These are phyloP conservation scores for Russula emetica DNA, from an alignment of 768 basidiomycete species.

Conservation along the genomic window DNA sequence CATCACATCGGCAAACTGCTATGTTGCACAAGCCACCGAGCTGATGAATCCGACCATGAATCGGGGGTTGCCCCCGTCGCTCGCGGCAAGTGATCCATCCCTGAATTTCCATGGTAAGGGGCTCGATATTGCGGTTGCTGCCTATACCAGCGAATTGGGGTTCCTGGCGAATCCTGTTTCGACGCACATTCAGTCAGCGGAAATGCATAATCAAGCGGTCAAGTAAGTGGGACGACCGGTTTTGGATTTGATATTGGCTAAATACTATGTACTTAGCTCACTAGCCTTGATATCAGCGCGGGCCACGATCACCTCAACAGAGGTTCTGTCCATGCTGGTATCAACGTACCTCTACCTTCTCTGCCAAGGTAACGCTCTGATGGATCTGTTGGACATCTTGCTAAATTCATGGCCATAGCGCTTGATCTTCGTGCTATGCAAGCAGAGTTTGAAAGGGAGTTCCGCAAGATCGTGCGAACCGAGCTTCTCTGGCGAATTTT, in stretches of 20 bases:
- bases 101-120: slow-evolving; percentile 82
- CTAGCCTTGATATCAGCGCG: slow-evolving; percentile 81
- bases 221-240: slow-evolving; percentile 50
- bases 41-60: slow-evolving; percentile 79
- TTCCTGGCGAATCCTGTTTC: slow-evolving; percentile 86
- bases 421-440: slow-evolving; percentile 78
- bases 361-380: slow-evolving; percentile 47
- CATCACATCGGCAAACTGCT: slow-evolving; percentile 49
- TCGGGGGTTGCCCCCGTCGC: slow-evolving; percentile 74
- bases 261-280: slow-evolving; percentile 46
- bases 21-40: slow-evolving; percentile 58
- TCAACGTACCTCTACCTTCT: slow-evolving; percentile 73
- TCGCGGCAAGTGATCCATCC: slow-evolving; percentile 75
- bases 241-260: slow-evolving; percentile 1
- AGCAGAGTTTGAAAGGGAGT: slow-evolving; percentile 51
- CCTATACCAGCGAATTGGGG: slow-evolving; percentile 82
- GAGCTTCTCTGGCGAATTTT: slow-evolving; percentile 48
- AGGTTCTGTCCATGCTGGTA: slow-evolving; percentile 69
- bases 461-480: slow-evolving; percentile 47
- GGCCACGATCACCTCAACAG: slow-evolving; percentile 70
- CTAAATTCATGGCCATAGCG: slow-evolving; percentile 35
- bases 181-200: slow-evolving; percentile 79
- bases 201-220: slow-evolving; percentile 91
- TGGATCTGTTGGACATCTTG: neutral
- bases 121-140: slow-evolving; percentile 76